These are phyloP conservation scores for Teratosphaeria zuluensis DNA, from an alignment of 2,329 filamentous ascomycete genomes.

Conservation along the genomic window DNA sequence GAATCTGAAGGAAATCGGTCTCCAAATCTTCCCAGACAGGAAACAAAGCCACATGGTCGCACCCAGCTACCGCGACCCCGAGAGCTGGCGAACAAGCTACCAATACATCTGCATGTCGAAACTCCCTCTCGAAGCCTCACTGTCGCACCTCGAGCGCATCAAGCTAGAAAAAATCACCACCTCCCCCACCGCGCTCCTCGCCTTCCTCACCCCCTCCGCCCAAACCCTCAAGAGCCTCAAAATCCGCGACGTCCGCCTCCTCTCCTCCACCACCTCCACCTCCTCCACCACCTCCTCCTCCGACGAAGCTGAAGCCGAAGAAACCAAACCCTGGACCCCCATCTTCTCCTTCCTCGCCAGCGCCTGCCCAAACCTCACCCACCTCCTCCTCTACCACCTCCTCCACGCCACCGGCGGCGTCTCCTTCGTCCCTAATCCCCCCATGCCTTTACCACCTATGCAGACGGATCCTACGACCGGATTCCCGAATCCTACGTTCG, in stretches of 20 bases:
- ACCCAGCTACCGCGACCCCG: constrained; percentile 8
- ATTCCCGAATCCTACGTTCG: constrained; percentile 1
- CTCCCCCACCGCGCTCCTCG: constrained; percentile 9
- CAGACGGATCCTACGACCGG: constrained; percentile 1
- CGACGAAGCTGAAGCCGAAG: not conserved
- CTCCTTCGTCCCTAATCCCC: constrained; percentile 4
- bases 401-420: constrained; percentile 17
- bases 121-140: constrained; percentile 5
- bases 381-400: constrained; percentile 21
- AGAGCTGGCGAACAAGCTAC: constrained; percentile 16
- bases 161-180: constrained; percentile 24
- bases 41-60: constrained; percentile 14
- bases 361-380: constrained; percentile 12
- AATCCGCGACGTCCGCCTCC: constrained; percentile 20
- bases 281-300: not conserved
- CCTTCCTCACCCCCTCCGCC: constrained; percentile 14
- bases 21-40: constrained; percentile 18
- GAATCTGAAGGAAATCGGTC: constrained; percentile 17
- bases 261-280: constrained; percentile 3
- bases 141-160: constrained; percentile 12
- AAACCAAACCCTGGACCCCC: constrained; percentile 13
- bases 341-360: constrained; percentile 17
- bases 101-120: constrained; percentile 12
- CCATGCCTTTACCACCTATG: not conserved
- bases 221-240: constrained; percentile 18